Base-by-base conservation (phyloP, 352 stramenopile genomes). In the Pythium aquatile region DNA sequence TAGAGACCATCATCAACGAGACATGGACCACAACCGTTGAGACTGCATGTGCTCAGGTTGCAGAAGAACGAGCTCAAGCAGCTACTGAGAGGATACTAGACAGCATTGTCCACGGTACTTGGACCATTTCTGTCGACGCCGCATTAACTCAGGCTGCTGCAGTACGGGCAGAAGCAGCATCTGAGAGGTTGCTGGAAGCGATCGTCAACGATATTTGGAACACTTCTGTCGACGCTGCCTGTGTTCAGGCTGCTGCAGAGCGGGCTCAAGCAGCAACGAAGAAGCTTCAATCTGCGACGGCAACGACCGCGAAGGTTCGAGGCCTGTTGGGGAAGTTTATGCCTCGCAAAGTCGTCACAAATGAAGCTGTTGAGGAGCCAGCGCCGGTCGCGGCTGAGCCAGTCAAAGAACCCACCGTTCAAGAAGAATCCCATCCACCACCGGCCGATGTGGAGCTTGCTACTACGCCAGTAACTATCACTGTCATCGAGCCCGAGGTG, bases 121-220 rank as follows among this genome's bases (percentile, higher is more conserved):
- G 39, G 39, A 24, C 3, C 3, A 47, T 4, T 16, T 10, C 14
- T 24, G 13, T 47, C 3, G 13, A 47, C 13, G 3, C 13, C 24
- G 39, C 39, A 13, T 24, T 13, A n/a, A 17, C 11, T 13, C 9
- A 44, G 8, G 37, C 37, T 14, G 37, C 37, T 17, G 37, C 37
- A 44, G 37, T 13, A 5, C 37, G 13, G 5, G 4, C 37, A 5
- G 3, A 44, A 17, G 59, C 47, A 26, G 60, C 32, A 3, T 39
- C 62, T 5, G 39, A 65, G 14, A 52, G 61, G 2, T 28, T 88
- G 37, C 11, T 44, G 17, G 37, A 17, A 4, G 37, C 13, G 7
- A 44, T 44, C 13, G 37, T 44, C 3, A 13, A 44, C 11, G 37
- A 44, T 14, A 5, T 44, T 8, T 44, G 37, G 37, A 44, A 3